A percentile compares a stretch with the other conserved stretches of the same genome.
Conservation (phyloP, 2,329 filamentous ascomycete genomes). For the Cladophialophora immunda region DNA sequence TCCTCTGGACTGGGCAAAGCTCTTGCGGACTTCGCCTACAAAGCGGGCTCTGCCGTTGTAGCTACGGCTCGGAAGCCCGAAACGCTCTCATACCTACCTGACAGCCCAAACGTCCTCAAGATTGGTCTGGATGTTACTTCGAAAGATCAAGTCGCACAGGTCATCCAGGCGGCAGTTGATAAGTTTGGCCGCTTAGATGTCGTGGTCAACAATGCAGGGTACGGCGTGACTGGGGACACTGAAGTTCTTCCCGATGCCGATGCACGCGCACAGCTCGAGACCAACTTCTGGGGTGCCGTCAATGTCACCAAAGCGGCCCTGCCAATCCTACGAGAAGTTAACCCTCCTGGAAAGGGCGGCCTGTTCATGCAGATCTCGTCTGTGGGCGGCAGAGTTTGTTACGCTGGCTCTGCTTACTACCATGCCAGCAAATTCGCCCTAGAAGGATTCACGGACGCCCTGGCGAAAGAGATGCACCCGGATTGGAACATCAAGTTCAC, state of each 20-base stretch:
- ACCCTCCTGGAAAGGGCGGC: conserved; percentile 30
- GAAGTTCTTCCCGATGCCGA: conserved; percentile 19
- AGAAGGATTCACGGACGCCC: conserved; percentile 76
- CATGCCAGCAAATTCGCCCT: conserved; percentile 71
- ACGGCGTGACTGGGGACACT: conserved; percentile 18
- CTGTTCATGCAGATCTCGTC: conserved; percentile 26
- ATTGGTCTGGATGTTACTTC: conserved; percentile 53
- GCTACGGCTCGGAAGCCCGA: conserved; percentile 20
- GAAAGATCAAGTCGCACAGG: conserved; percentile 46
- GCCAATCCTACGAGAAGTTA: conserved; percentile 38
- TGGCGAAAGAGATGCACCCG: conserved; percentile 73
- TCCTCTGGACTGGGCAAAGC: conserved; percentile 17
- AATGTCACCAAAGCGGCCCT: conserved; percentile 54
- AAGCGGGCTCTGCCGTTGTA: conserved; percentile 11
- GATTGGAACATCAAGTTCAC: conserved; percentile 50
- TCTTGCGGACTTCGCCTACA: conserved; percentile 15
- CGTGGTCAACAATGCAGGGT: conserved; percentile 40
- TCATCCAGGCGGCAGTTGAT: conserved; percentile 45
- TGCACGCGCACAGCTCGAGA: conserved; percentile 47
- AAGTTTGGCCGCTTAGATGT: conserved; percentile 43
- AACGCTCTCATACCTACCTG: conserved; percentile 20
- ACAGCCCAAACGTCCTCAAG: conserved; percentile 8
- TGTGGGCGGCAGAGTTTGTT: conserved; percentile 18
- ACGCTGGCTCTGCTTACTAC: conserved; percentile 41
- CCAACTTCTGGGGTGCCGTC: conserved; percentile 67